These are phyloP conservation scores for Cnidoscolus chayamansa DNA, from an alignment of 441 rosid species.

Conservation along the genomic window DNA sequence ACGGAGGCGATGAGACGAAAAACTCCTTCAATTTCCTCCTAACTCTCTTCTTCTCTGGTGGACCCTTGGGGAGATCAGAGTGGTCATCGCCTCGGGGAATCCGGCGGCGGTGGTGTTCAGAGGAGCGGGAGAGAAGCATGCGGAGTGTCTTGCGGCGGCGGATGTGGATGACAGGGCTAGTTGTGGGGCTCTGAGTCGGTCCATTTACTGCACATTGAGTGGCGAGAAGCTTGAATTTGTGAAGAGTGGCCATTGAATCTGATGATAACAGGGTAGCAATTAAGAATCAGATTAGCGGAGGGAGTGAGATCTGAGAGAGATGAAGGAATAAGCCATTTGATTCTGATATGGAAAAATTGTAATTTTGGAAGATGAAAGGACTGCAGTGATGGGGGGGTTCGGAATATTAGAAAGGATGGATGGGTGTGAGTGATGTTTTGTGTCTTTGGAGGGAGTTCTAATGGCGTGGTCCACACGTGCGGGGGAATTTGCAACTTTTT, in stretches of 20 bases:
- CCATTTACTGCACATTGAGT: conserved; percentile 55
- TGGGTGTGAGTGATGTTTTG: too few relatives aligned
- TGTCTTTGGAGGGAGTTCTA: neutral
- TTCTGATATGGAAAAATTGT: conserved; percentile 5
- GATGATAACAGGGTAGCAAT: neutral
- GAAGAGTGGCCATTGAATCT: conserved; percentile 55
- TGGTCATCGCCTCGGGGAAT: conserved; percentile 21
- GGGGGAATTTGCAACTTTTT: neutral
- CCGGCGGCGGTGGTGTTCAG: conserved; percentile 43
- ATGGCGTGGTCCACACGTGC: conserved; percentile 21
- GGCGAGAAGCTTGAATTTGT: conserved; percentile 68
- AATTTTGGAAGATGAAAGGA: neutral
- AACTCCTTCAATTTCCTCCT: conserved; percentile 67
- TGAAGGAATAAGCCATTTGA: neutral
- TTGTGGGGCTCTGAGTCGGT: conserved; percentile 60
- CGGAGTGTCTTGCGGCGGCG: conserved; percentile 81
- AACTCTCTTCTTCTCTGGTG: conserved; percentile 33
- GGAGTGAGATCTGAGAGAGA: conserved; percentile 19
- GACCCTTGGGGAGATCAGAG: conserved; percentile 26
- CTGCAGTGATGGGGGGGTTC: neutral
- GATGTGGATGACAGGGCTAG: conserved; percentile 69
- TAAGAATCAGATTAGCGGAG: neutral
- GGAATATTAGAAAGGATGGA: neutral
- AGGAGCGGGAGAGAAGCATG: conserved; percentile 55
- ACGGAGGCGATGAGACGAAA: conserved; percentile 74